These are phyloP conservation scores for Floccularia luteovirens DNA, from an alignment of 768 basidiomycete genomes.

Conservation along the genomic window DNA sequence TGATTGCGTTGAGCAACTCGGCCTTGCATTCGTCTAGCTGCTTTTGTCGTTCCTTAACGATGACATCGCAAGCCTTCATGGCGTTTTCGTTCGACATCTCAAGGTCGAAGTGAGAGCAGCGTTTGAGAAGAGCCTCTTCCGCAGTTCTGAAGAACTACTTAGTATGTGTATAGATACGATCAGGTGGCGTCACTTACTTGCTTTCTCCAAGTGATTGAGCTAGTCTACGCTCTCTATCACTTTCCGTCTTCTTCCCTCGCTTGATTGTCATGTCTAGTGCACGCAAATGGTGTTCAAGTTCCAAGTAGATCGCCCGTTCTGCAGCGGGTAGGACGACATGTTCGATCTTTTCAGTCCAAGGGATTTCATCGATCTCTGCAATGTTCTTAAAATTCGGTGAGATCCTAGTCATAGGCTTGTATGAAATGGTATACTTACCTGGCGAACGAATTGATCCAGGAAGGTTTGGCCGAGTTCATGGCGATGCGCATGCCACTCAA, in stretches of 20 bases:
- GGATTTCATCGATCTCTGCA: slow-evolving; percentile 95
- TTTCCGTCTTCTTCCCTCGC: slow-evolving; percentile 57
- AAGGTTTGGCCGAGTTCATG: slow-evolving; percentile 78
- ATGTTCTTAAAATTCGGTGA: slow-evolving; percentile 54
- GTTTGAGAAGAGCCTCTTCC: slow-evolving; percentile 89
- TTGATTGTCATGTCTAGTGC: slow-evolving; percentile 84
- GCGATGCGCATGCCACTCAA: slow-evolving; percentile 90
- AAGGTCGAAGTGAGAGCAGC: slow-evolving; percentile 91
- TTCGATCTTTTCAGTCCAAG: slow-evolving; percentile 57
- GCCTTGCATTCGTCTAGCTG: slow-evolving; percentile 76
- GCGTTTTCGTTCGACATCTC: slow-evolving; percentile 69
- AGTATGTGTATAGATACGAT: slow-evolving; percentile 3
- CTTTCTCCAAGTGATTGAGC: slow-evolving; percentile 84
- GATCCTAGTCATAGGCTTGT: background rate
- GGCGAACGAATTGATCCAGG: slow-evolving; percentile 75
- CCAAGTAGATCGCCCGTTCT: slow-evolving; percentile 90
- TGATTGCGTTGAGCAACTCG: slow-evolving; percentile 62
- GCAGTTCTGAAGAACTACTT: slow-evolving; percentile 48
- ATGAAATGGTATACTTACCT: slow-evolving; percentile 38
- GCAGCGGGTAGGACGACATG: slow-evolving; percentile 79
- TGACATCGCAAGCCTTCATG: slow-evolving; percentile 89
- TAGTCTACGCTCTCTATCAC: slow-evolving; percentile 85
- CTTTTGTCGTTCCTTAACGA: slow-evolving; percentile 71
- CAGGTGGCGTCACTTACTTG: slow-evolving; percentile 60
- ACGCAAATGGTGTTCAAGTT: slow-evolving; percentile 87